Conservation (phyloP, 2,329 filamentous ascomycete genomes). For the Aspergillus clavatus region DNA sequence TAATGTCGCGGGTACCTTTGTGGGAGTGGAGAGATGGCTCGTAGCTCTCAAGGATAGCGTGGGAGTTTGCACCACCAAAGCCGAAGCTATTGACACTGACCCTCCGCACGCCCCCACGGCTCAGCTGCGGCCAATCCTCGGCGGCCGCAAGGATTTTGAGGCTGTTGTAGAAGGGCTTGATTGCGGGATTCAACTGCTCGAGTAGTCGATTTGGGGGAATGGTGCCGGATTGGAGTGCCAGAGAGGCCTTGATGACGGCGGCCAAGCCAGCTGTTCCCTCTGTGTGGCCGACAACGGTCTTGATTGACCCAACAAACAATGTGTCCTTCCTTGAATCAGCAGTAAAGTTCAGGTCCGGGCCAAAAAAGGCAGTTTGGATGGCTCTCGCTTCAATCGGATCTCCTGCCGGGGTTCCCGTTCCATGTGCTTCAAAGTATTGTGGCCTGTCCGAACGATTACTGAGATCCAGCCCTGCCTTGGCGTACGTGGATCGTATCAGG, state of each 20-base stretch:
- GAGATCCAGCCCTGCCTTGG: constrained; percentile 32
- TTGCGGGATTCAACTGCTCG: constrained; percentile 15
- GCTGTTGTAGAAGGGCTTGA: constrained; percentile 14
- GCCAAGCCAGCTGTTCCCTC: constrained; percentile 22
- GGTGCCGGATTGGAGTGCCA: constrained; percentile 18
- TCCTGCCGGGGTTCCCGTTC: constrained; percentile 39
- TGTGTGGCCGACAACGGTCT: constrained; percentile 27
- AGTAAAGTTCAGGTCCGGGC: constrained; percentile 3
- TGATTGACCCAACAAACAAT: constrained; percentile 20
- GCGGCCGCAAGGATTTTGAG: background rate
- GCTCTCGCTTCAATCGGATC: constrained; percentile 27
- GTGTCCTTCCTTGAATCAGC: constrained; percentile 6
- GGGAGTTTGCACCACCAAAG: constrained; percentile 44
- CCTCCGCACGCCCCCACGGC: constrained; percentile 3
- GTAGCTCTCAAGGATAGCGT: constrained; percentile 35
- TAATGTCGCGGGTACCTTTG: background rate
- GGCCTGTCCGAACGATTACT: constrained; percentile 13
- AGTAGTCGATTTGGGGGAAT: constrained; percentile 19
- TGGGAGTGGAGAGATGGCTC: background rate
- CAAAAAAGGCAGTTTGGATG: background rate
- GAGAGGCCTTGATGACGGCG: constrained; percentile 20
- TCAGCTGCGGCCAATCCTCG: background rate
- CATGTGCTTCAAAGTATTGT: constrained; percentile 43
- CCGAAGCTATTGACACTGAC: constrained; percentile 42
- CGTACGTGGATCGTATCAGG: constrained; percentile 38